Percentiles rank a stretch among this genome's conserved stretches.
These are phyloP conservation scores for Puccinia novopanici DNA, from an alignment of 1,284 basidiomycete genomes.

Conservation along the genomic window DNA sequence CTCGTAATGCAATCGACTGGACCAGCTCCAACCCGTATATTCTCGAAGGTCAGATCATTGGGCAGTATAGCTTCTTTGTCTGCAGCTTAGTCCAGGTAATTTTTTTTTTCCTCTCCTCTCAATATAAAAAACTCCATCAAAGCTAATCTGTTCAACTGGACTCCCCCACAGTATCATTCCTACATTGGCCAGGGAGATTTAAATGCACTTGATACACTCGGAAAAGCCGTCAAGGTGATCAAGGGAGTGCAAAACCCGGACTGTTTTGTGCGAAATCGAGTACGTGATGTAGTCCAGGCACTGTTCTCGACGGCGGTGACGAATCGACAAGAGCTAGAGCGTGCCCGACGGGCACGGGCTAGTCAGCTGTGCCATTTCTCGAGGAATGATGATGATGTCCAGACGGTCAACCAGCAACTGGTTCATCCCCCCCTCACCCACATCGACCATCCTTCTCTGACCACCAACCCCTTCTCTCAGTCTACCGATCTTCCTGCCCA, in stretches of 20 bases:
- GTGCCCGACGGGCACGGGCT: neutral
- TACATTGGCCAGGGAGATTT: conserved; percentile 80
- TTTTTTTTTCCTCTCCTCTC: neutral
- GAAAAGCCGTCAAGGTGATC: conserved; percentile 77
- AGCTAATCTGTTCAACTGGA: neutral
- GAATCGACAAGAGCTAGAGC: conserved; percentile 6
- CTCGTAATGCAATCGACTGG: conserved; percentile 84
- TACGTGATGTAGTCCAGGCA: conserved; percentile 20
- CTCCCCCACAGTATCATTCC: conserved; percentile 69
- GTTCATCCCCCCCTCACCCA: neutral
- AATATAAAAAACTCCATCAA: neutral
- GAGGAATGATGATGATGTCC: neutral
- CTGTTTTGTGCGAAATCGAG: conserved; percentile 11
- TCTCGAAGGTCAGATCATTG: conserved; percentile 82
- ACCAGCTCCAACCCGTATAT: conserved; percentile 74
- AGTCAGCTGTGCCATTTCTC: neutral
- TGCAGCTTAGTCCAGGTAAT: conserved; percentile 77
- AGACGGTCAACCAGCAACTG: neutral
- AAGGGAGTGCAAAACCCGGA: conserved; percentile 52
- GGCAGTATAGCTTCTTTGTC: conserved; percentile 83
- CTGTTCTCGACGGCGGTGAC: conserved; percentile 20
- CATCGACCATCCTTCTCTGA: neutral
- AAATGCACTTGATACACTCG: conserved; percentile 72
- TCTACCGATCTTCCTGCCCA: neutral
- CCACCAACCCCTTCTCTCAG: neutral